These are phyloP conservation scores for Hypoxylon sp. DNA, from an alignment of 2,329 filamentous ascomycete species.

Conservation along the genomic window DNA sequence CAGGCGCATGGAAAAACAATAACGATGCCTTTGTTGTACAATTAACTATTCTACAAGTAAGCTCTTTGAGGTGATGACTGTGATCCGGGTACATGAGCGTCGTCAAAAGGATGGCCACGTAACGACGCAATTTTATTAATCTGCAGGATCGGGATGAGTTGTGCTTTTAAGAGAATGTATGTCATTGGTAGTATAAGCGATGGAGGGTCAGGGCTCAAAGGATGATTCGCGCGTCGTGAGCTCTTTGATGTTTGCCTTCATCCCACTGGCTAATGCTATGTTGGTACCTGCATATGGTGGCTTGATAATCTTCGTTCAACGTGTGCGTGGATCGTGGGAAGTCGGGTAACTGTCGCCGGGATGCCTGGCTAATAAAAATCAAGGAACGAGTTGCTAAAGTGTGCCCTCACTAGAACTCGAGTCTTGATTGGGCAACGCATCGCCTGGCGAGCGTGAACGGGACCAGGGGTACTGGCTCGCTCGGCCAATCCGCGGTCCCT, in stretches of 20 bases:
- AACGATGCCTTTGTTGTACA: conserved; percentile 21
- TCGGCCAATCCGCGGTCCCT: conserved; percentile 38
- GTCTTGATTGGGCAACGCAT: conserved; percentile 33
- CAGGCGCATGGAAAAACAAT: conserved; percentile 34
- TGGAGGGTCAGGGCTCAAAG: conserved; percentile 6
- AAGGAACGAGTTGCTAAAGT: conserved; percentile 24
- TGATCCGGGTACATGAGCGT: conserved; percentile 22
- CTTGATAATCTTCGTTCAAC: conserved; percentile 33
- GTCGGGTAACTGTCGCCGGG: conserved; percentile 33
- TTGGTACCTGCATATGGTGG: conserved; percentile 44
- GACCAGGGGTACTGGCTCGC: conserved; percentile 31
- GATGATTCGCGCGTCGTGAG: conserved; percentile 21
- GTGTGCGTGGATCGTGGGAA: conserved; percentile 27
- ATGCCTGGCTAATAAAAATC: conserved; percentile 33
- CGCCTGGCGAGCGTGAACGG: conserved; percentile 33
- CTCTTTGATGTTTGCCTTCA: conserved; percentile 25
- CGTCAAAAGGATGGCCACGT: conserved; percentile 37
- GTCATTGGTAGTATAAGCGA: conserved; percentile 35
- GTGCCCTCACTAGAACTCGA: conserved; percentile 3
- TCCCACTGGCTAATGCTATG: conserved; percentile 28
- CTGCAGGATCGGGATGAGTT: conserved; percentile 41
- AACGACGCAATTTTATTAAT: conserved; percentile 28
- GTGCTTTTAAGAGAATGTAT: conserved; percentile 33
- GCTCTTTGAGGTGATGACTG: conserved; percentile 21
- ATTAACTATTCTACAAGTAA: conserved; percentile 17